These are phyloP conservation scores for Mycosphaerella arachidis DNA, from an alignment of 2,329 filamentous ascomycete genomes.

Conservation along the genomic window DNA sequence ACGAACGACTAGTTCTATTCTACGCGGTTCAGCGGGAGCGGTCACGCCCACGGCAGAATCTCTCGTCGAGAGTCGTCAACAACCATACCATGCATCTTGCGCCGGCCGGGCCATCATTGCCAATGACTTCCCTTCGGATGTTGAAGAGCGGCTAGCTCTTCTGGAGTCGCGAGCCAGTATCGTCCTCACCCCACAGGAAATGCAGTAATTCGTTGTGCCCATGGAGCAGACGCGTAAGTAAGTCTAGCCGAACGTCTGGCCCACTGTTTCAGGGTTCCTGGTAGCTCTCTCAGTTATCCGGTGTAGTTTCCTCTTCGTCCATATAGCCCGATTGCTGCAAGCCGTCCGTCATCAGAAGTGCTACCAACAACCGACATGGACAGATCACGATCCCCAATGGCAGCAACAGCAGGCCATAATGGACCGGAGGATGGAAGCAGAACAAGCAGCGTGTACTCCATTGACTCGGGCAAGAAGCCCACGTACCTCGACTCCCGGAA, in stretches of 20 bases:
- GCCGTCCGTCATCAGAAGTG: background rate
- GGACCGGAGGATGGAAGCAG: background rate
- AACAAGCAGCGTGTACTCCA: constrained; percentile 7
- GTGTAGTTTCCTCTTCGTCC: background rate
- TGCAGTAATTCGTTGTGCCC: background rate
- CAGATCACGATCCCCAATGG: background rate
- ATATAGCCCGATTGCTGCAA: background rate
- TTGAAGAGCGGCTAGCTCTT: background rate
- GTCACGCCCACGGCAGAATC: too few relatives aligned
- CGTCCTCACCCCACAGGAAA: background rate
- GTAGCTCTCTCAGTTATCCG: background rate
- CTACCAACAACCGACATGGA: background rate
- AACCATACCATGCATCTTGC: too few relatives aligned
- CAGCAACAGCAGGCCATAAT: background rate
- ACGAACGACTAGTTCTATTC: too few relatives aligned
- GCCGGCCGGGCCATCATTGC: too few relatives aligned
- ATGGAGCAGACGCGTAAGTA: background rate
- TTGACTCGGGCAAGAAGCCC: background rate
- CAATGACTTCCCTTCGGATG: too few relatives aligned
- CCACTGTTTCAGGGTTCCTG: background rate
- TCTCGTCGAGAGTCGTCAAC: too few relatives aligned
- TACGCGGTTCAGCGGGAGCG: too few relatives aligned
- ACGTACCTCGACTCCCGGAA: constrained; percentile 4
- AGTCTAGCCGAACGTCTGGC: background rate
- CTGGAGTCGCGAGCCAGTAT: background rate